These are phyloP conservation scores for Colletotrichum theobromicola DNA, from an alignment of 2,329 filamentous ascomycete genomes.

Conservation along the genomic window DNA sequence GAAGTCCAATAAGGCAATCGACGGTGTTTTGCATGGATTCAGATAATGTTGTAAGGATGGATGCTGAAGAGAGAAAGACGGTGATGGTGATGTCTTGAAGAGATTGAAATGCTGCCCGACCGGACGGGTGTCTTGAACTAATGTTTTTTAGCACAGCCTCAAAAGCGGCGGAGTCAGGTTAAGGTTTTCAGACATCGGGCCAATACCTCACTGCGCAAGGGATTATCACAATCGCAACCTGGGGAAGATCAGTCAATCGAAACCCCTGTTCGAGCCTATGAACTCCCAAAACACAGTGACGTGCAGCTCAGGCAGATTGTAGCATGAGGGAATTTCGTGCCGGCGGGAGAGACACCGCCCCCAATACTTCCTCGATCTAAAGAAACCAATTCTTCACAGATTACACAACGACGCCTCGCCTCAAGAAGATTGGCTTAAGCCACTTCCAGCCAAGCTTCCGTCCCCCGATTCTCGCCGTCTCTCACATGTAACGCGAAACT, in stretches of 20 bases:
- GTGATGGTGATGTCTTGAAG: background rate
- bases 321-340: background rate
- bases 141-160: slow-evolving; percentile 1
- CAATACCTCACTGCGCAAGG: background rate
- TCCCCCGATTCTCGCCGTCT: background rate
- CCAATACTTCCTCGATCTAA: background rate
- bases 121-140: background rate
- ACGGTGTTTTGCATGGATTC: background rate
- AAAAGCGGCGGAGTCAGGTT: background rate
- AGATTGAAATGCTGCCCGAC: background rate
- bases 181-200: background rate
- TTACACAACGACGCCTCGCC: background rate
- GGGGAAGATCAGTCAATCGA: background rate
- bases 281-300: background rate
- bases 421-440: background rate
- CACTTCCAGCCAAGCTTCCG: background rate
- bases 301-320: background rate
- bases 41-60: background rate
- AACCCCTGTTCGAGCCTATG: background rate
- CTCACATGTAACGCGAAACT: slow-evolving; percentile 2
- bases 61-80: background rate
- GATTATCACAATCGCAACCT: background rate
- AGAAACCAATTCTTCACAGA: background rate
- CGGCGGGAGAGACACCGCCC: background rate
- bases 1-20: background rate